A percentile compares a stretch with the other conserved stretches of the same genome.
Evolutionary conservation across 345 rosid species (phyloP).

Genomic region (Eucalyptus marginata): DNA sequence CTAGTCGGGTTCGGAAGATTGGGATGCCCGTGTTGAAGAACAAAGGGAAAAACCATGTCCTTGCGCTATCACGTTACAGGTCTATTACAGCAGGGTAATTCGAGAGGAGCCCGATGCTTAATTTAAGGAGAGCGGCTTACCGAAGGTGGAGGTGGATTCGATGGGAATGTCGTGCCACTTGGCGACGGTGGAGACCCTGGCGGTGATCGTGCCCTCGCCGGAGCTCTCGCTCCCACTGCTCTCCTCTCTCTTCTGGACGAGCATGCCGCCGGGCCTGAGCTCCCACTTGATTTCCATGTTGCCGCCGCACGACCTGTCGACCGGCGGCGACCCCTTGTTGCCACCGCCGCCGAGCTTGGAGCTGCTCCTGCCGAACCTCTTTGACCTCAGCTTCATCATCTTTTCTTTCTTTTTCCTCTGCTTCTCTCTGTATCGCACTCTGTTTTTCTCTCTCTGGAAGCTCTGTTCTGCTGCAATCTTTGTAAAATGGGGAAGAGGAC

Average conservation of each 20-base stretch:
- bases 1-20: background rate
- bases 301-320: slow-evolving; percentile 2
- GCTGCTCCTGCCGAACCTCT: slow-evolving; percentile 45
- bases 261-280: slow-evolving; percentile 86
- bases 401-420: background rate
- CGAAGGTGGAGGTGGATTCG: slow-evolving; percentile 77
- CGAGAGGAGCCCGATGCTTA: background rate
- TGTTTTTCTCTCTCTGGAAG: background rate
- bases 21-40: background rate
- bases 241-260: slow-evolving; percentile 72
- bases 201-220: slow-evolving; percentile 28
- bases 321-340: slow-evolving; percentile 3
- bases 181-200: slow-evolving; percentile 66
- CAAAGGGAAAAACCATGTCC: background rate
- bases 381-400: slow-evolving; percentile 65
- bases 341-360: slow-evolving; percentile 41
- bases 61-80: background rate
- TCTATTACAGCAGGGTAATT: background rate
- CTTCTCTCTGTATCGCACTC: background rate
- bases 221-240: slow-evolving; percentile 5
- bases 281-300: slow-evolving; percentile 72
- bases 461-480: background rate
- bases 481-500: background rate
- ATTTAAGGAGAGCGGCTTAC: slow-evolving; percentile 14
- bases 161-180: slow-evolving; percentile 66